These are phyloP conservation scores for Quercus suber DNA, from an alignment of 306 rosid genomes.

Conservation along the genomic window DNA sequence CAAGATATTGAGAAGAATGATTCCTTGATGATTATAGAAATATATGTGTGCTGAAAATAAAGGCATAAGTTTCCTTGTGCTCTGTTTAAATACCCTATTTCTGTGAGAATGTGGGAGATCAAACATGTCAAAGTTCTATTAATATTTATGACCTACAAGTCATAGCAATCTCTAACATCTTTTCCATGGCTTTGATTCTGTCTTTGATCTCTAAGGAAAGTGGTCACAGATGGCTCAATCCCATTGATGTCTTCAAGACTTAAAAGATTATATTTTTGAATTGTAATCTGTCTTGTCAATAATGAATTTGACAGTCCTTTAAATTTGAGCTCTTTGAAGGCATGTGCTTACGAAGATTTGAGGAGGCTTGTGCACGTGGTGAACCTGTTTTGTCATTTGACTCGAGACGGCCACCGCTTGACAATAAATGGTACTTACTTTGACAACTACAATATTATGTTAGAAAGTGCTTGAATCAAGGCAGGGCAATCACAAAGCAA, in stretches of 20 bases:
- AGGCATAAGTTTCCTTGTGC: neutral
- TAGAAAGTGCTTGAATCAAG: constrained; percentile 16
- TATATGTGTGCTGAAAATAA: constrained; percentile 5
- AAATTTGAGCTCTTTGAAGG: constrained; percentile 52
- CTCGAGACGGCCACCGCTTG: constrained; percentile 51
- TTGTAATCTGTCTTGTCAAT: neutral
- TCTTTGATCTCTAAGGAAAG: no score
- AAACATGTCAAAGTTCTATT: neutral
- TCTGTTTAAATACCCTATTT: neutral
- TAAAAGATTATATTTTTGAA: no score
- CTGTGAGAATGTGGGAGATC: neutral
- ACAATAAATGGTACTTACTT: constrained; percentile 69
- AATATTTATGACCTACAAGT: no score
- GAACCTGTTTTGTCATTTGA: constrained; percentile 56
- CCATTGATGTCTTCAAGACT: no score
- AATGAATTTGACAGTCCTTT: constrained; percentile 25
- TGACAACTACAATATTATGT: constrained; percentile 2
- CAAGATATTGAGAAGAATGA: neutral
- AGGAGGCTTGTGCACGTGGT: constrained; percentile 65
- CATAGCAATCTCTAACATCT: no score
- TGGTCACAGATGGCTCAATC: no score
- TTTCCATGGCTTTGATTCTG: no score
- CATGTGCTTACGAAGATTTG: constrained; percentile 82
- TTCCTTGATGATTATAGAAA: neutral
- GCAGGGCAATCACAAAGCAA: neutral